These are phyloP conservation scores for Tanozyma kutaoensis DNA, from an alignment of 805 yeast genomes.

Conservation along the genomic window DNA sequence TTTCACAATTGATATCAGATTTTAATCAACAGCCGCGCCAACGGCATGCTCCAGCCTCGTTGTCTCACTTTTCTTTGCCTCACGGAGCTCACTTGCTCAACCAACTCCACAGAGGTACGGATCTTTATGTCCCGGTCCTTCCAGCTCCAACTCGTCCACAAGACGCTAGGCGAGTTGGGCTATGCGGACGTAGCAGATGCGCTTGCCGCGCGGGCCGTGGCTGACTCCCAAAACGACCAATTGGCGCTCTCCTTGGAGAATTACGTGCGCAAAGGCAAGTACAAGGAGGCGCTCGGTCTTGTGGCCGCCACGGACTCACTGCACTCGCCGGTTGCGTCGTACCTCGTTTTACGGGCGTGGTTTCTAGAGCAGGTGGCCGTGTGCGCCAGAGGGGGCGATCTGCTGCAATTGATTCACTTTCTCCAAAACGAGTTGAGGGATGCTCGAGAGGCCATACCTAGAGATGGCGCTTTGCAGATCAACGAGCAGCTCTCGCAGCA, in stretches of 20 bases:
- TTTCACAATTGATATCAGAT: too few relatives aligned
- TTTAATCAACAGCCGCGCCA: too few relatives aligned
- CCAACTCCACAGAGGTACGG: too few relatives aligned
- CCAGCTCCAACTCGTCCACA: conserved; percentile 16
- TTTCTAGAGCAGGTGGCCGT: conserved; percentile 4
- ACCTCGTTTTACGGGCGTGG: conserved; percentile 3
- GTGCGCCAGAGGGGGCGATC: neutral
- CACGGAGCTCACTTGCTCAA: too few relatives aligned
- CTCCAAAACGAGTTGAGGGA: conserved; percentile 1
- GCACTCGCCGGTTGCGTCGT: conserved; percentile 1
- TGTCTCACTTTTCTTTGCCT: too few relatives aligned
- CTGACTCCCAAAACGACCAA: neutral
- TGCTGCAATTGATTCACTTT: conserved; percentile 1
- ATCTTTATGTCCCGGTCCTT: conserved; percentile 13
- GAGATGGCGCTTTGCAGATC: neutral
- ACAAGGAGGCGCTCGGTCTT: conserved; percentile 1
- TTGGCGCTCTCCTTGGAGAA: conserved; percentile 2
- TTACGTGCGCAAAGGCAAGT: neutral
- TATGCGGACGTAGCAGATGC: conserved; percentile 12
- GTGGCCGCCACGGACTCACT: neutral
- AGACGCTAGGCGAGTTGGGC: conserved; percentile 18
- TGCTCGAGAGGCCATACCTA: conserved; percentile 1
- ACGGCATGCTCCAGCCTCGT: too few relatives aligned
- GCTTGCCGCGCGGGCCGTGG: conserved; percentile 5
- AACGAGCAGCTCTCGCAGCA: conserved; percentile 1